phyloP scores from a whole-genome alignment of 2,329 filamentous ascomycete genomes.

The Aspergillus sp. region DNA sequence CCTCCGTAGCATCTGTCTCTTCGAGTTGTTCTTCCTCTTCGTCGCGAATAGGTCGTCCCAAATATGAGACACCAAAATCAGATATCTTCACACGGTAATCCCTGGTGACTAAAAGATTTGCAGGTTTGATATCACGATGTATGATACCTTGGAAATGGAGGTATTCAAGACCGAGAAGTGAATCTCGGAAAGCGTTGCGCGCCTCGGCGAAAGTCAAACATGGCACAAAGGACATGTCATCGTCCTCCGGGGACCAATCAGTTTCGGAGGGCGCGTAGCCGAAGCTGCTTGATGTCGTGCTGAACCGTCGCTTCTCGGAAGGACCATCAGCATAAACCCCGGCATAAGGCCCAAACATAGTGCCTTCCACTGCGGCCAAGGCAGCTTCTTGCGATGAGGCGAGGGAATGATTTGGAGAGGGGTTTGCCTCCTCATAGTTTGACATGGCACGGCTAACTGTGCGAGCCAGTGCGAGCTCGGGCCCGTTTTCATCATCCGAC shows the following conservation, averaged over 20 bases:
- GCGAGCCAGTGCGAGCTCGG: slow-evolving; percentile 31
- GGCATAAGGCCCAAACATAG: slow-evolving; percentile 74
- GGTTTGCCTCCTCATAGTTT: slow-evolving; percentile 53
- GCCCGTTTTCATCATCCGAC: slow-evolving; percentile 45
- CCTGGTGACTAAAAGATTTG: slow-evolving; percentile 84
- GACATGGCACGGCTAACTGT: slow-evolving; percentile 35
- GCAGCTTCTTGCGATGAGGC: slow-evolving; percentile 39
- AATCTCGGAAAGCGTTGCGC: slow-evolving; percentile 84
- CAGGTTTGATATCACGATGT: slow-evolving; percentile 82
- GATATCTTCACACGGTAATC: slow-evolving; percentile 94
- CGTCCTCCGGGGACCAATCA: slow-evolving; percentile 55
- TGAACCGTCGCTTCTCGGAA: slow-evolving; percentile 69
- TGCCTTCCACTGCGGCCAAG: slow-evolving; percentile 66
- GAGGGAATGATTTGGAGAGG: slow-evolving; percentile 54
- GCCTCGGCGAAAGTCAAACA: slow-evolving; percentile 85
- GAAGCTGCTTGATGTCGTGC: slow-evolving; percentile 69
- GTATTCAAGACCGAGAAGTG: slow-evolving; percentile 89
- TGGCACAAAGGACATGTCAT: slow-evolving; percentile 90
- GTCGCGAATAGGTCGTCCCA: slow-evolving; percentile 82
- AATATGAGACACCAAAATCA: slow-evolving; percentile 97
- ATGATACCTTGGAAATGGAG: slow-evolving; percentile 84
- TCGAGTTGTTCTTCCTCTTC: slow-evolving; percentile 75
- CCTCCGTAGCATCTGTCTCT: slow-evolving; percentile 79
- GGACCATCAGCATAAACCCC: slow-evolving; percentile 61
- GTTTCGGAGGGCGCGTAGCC: slow-evolving; percentile 46